A percentile compares a stretch with the other conserved stretches of the same genome.
These are phyloP conservation scores for Arthroderma sp. DNA, from an alignment of 2,329 filamentous ascomycete species.

Conservation along the genomic window DNA sequence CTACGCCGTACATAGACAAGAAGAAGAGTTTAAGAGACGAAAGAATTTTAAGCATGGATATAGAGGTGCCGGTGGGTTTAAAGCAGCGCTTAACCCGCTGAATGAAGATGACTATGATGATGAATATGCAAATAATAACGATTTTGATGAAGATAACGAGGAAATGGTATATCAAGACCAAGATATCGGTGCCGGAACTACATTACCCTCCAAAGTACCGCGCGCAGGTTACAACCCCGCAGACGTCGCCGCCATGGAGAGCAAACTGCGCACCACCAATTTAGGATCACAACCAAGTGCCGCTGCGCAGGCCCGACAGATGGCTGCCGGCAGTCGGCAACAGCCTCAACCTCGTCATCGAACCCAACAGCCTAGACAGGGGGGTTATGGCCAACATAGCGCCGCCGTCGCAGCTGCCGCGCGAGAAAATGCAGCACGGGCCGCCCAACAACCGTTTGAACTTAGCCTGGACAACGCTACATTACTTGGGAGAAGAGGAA, in stretches of 20 bases:
- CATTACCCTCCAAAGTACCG: conserved; percentile 51
- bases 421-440: conserved; percentile 60
- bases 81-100: conserved; percentile 48
- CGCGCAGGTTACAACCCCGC: conserved; percentile 43
- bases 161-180: conserved; percentile 38
- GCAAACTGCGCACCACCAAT: conserved; percentile 73
- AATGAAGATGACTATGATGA: conserved; percentile 52
- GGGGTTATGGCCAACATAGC: conserved; percentile 82
- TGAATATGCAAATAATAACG: conserved; percentile 29
- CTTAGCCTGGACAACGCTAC: conserved; percentile 85
- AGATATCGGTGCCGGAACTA: conserved; percentile 20
- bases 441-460: conserved; percentile 75
- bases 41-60: conserved; percentile 68
- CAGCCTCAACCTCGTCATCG: conserved; percentile 37
- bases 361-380: conserved; percentile 32
- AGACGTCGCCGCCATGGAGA: conserved; percentile 64
- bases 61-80: conserved; percentile 48
- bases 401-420: conserved; percentile 72
- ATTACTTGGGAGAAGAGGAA: conserved; percentile 57
- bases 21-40: conserved; percentile 84
- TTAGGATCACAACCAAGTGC: conserved; percentile 40
- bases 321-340: conserved; percentile 30
- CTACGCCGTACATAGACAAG: conserved; percentile 94
- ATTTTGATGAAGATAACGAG: conserved; percentile 49
- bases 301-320: conserved; percentile 49